Evolutionary conservation across 2,329 filamentous ascomycete genomes (phyloP).

Genomic region (Phialemonium atrogriseum): DNA sequence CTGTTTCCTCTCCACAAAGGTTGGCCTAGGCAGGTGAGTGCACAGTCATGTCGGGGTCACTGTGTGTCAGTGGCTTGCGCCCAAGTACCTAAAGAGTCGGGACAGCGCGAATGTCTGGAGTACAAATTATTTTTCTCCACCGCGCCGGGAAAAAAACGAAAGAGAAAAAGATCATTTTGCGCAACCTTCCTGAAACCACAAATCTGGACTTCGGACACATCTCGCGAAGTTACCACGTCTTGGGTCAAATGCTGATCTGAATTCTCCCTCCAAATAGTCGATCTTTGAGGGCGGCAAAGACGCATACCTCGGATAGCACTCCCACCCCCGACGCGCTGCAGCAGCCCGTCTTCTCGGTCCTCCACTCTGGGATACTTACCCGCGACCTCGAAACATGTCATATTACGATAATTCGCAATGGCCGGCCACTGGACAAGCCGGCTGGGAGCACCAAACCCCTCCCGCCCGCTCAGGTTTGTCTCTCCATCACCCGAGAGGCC

Average conservation of each 20-base stretch:
- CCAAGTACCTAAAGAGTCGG: too few species aligned
- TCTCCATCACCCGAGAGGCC: conserved; percentile 1
- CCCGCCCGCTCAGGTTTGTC: conserved; percentile 18
- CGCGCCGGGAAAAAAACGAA: too few species aligned
- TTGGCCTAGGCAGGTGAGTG: too few species aligned
- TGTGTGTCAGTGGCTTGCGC: too few species aligned
- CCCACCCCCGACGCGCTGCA: not conserved
- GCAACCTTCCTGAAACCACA: too few species aligned
- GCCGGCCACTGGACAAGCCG: conserved; percentile 13
- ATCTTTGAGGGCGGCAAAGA: not conserved
- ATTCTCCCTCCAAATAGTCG: not conserved
- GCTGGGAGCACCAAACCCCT: conserved; percentile 20
- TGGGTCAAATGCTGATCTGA: conserved; percentile 4
- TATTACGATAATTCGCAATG: conserved; percentile 20
- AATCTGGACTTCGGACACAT: too few species aligned
- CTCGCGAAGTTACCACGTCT: too few species aligned
- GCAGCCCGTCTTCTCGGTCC: conserved; percentile 1
- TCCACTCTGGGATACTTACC: not conserved
- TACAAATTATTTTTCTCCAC: too few species aligned
- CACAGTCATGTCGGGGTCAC: too few species aligned
- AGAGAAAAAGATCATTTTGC: too few species aligned
- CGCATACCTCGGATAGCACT: not conserved
- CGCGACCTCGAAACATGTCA: conserved; percentile 16
- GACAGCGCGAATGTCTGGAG: too few species aligned
- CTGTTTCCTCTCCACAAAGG: too few species aligned